Base-by-base conservation (phyloP, 305 asterid species). In the Caryopteris hybrid region DNA sequence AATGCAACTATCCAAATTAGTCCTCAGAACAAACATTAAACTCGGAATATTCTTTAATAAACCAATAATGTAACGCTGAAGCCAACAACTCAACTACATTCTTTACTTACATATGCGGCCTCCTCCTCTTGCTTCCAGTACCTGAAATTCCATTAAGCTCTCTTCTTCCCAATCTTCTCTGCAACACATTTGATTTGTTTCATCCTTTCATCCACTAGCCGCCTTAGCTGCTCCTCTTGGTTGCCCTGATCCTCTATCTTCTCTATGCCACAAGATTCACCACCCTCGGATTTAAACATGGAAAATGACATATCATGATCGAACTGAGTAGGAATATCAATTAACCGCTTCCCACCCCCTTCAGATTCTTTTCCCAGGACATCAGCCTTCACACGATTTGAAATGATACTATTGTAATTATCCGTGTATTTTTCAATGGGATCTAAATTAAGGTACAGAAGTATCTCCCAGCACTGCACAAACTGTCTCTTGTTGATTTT, bases 391-490 rank as follows among this genome's bases (percentile, higher is more conserved):
- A 93, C 78, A 60, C 91, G 82, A 34, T 83, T 77, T 1, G 85
- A 66, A 64, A 93, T 27, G 18, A 84, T 72, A 23, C 76, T 76
- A 29, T 47, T 65, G 76, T 67, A 93, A 61, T 79, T 85, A 66
- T 91, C 91, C 79, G 82, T 74, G 73, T 79, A 67, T 58, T 82
- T 83, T 23, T 81, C 88, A 10, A 63, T 64, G 46, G 86, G 84
- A 61, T 74, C 83, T 56, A 93, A 76, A 27, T 81, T 61, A 2
- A 93, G 81, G 72, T 87, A 93, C 60, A 93, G 75, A 38, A 93
- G 96, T 70, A 91, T 79, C 85, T 91, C 99, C 99, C 99, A 91
- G 78, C 97, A 87, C 76, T 93, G 96, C 45, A 72, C 73, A 76
- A 93, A 85, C 80, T 93, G 99, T 68, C 77, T 81, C 78, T 72